Base-by-base conservation (phyloP, 352 stramenopile genomes). In the Globisporangium canariense region DNA sequence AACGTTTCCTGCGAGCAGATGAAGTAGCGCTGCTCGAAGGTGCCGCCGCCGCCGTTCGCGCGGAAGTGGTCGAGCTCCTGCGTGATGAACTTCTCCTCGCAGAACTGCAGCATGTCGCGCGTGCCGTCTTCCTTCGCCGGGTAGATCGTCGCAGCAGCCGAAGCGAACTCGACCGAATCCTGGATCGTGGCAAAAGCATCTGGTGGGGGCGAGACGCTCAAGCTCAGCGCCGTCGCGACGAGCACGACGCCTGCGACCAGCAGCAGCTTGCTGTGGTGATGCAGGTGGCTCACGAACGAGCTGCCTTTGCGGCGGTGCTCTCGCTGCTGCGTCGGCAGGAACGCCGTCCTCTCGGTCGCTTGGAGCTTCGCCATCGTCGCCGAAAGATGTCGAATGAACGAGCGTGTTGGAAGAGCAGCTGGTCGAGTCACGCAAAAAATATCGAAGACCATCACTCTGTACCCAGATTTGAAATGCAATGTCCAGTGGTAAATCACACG, bases 11-110 rank as follows among this genome's bases (percentile, higher is more conserved):
- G 22, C 22, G 49, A 54, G 67, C 89, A 97, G 30, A 97, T 75
- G 67, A 97, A 97, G 72, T 96, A 97, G 55, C 91, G 84, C 67
- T 97, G 78, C 66, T 88, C 64, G 71, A 89, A 97, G 9, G 71
- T 93, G 49, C 25, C 28, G 73, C 69, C 20, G 74, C 78, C 49
- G 14, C 71, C 70, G 49, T 54, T 54, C 20, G 78, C 71, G 58
- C 80, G 71, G 65, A 91, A 93, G 72, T 93, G 83, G 69, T 91
- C 85, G 58, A 93, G 78, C 58, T 74, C 77, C 77, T 93, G 85
- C 34, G 74, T 83, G 62, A 91, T 84, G 67, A 77, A 91, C 22
- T 72, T 77, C 66, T 93, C 82, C 36, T 91, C 72, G 66, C 85
- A 93, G 25, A 91, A 62, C 3, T 60, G 54, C 14, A 86, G 61